Base-by-base conservation (phyloP, 2,329 filamentous ascomycete species). In the Didymella pinodella region DNA sequence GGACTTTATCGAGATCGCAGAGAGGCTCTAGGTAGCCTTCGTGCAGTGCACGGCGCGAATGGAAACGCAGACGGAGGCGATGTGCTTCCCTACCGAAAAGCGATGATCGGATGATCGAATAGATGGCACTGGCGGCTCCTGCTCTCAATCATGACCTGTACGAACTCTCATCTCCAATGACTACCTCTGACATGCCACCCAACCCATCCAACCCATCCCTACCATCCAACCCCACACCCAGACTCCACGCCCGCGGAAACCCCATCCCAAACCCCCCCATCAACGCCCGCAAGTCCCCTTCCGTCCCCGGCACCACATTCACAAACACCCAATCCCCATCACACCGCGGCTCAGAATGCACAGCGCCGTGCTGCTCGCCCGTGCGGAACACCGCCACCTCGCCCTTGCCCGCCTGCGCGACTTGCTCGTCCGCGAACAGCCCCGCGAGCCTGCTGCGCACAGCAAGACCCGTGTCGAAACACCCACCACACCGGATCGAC, bases 1-100 rank as follows among this genome's bases (percentile, higher is more conserved):
- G 62, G 90, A 93, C 71, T 98, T 94, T 77, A 91, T 97, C 75
- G 94, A 97, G 59, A 82, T 70, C 48, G 63, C 61, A 1, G 66
- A 70, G 54, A 68, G 67, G 54, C 54, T 70, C 7, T 70, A 54
- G 41, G 14, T 20, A 10, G 41, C 20, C 50, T 45, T 14, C 7
- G 36, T 11, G 50, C 14, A 28, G 18, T 44, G 20, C 14, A 26
- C 6, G 38, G 49, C 3, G 36, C 38, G 11, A 50, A 46, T 29
- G 31, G 49, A 18, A 50, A 43, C 26, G 32, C n/a, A 22, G 14
- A 4, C 4, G 10, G 26, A 14, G 5, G 18, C 12, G 18, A 44
- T 31, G 38, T 51, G 18, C 28, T 34, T n/a, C 31, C n/a, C n/a
- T 20, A 34, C 34, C 18, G 28, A 34, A 25, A 25, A 14, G 10